These are phyloP conservation scores for Stagonosporopsis vannaccii DNA, from an alignment of 2,329 filamentous ascomycete genomes.

Conservation along the genomic window DNA sequence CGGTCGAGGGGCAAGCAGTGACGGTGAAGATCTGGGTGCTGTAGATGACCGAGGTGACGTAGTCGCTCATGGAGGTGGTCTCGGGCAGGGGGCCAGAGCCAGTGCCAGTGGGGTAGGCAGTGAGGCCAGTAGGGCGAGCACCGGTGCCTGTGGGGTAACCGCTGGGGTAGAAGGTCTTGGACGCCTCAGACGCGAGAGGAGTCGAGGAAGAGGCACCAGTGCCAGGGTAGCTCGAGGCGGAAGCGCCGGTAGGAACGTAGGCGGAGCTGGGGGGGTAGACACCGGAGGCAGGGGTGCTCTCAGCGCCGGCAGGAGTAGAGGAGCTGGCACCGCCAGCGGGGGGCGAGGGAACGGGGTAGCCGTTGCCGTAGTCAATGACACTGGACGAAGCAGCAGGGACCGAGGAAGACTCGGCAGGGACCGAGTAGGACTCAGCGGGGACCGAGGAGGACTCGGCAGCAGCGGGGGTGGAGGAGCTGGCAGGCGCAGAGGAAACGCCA, in stretches of 20 bases:
- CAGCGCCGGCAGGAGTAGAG: constrained; percentile 18
- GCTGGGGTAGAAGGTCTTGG: constrained; percentile 20
- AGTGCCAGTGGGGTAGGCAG: constrained; percentile 13
- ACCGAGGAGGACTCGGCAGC: constrained; percentile 2
- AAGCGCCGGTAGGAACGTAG: constrained; percentile 13
- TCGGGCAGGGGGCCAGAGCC: constrained; percentile 39
- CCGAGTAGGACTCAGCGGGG: neutral
- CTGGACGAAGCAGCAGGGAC: constrained; percentile 9
- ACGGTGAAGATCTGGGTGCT: constrained; percentile 53
- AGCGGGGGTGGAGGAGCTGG: constrained; percentile 15
- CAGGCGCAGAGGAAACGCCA: constrained; percentile 8
- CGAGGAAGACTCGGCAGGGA: constrained; percentile 8
- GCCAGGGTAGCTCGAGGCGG: constrained; percentile 11
- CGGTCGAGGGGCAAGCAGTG: constrained; percentile 45
- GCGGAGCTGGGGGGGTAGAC: constrained; percentile 14
- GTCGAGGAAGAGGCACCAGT: constrained; percentile 6
- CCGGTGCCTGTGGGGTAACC: constrained; percentile 39
- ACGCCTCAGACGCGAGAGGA: constrained; percentile 16
- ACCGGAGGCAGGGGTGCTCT: constrained; percentile 28
- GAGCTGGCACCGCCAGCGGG: constrained; percentile 14
- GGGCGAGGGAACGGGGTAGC: constrained; percentile 10
- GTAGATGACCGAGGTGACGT: constrained; percentile 53
- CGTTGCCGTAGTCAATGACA: constrained; percentile 10
- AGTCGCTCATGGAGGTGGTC: constrained; percentile 50
- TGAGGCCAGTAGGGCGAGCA: constrained; percentile 46